Evolutionary conservation across 2,329 filamentous ascomycete species (phyloP), one percentile per base, ranked within the genome.

Genomic region (Penicillium sp.): DNA sequence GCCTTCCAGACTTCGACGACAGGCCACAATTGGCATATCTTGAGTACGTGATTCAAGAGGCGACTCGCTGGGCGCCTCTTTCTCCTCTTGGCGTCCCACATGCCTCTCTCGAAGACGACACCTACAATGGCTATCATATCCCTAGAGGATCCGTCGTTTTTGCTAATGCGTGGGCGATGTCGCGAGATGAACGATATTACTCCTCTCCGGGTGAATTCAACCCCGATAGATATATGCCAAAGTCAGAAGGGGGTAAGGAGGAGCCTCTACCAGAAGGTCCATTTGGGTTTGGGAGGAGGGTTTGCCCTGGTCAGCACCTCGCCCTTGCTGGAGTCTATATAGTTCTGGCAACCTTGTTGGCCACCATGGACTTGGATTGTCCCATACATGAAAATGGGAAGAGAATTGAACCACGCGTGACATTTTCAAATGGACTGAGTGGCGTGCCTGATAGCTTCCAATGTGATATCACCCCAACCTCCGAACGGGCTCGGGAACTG

Each of bases 241-340:
- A 29, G 13, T 51, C 35, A 21, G 49, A 51, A 29, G 35, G 49
- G 9, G 49, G 49, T 1, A 43, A 13, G 16, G 49, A 35, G 9
- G 49, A 51, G 21, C 49, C 49, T 23, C 23, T 51, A 43, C 49
- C 49, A n/a, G 49, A 51, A n/a, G 49, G 49, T 19, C 37, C 49
- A 42, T 51, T 51, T 31, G 49, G 49, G 2, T 51, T 51, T 43
- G 49, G 49, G 9, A 42, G 49, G 21, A 51, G 49, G n/a, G 49
- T 43, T 23, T 51, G 49, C 27, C 35, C 49, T 14, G 49, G 49
- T 43, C 35, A 51, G n/a, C 19, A 51, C 16, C 23, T 51, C 7
- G 49, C 49, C 9, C 49, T 51, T 43, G 49, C 49, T 8, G 37
- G 49, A 27, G 37, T 51, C 9, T 51, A 43, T 21, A 51, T 51